Evolutionary conservation across 345 rosid species (phyloP).

Genomic region (Corymbia maculata): DNA sequence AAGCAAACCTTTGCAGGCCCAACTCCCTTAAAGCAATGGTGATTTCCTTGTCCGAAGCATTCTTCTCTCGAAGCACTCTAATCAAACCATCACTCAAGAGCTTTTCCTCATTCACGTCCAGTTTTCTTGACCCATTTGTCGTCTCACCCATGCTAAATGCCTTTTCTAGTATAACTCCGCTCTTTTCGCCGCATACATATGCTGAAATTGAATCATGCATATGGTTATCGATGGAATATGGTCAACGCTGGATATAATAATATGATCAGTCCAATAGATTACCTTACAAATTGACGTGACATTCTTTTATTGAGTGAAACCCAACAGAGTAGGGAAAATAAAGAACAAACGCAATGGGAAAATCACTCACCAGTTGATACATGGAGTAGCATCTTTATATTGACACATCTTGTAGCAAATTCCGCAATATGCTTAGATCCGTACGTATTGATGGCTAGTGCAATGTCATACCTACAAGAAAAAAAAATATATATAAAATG

Average conservation of each 20-base stretch:
- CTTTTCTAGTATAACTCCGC: conserved; percentile 6
- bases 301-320: neutral
- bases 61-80: neutral
- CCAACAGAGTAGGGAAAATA: no score
- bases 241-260: neutral
- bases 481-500: no score
- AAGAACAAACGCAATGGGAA: no score
- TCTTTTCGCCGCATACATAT: conserved; percentile 13
- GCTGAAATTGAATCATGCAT: neutral
- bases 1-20: conserved; percentile 10
- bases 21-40: conserved; percentile 8
- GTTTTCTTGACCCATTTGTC: neutral
- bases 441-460: no score
- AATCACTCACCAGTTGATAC: no score
- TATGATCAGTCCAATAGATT: neutral
- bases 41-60: neutral
- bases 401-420: no score
- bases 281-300: neutral
- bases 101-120: conserved; percentile 10
- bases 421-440: no score
- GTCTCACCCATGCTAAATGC: conserved; percentile 9
- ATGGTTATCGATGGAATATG: neutral
- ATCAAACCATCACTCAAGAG: neutral
- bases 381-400: no score
- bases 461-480: no score